Evolutionary conservation across 2,329 filamentous ascomycete genomes (phyloP).

Genomic region (Scytalidium sp.): DNA sequence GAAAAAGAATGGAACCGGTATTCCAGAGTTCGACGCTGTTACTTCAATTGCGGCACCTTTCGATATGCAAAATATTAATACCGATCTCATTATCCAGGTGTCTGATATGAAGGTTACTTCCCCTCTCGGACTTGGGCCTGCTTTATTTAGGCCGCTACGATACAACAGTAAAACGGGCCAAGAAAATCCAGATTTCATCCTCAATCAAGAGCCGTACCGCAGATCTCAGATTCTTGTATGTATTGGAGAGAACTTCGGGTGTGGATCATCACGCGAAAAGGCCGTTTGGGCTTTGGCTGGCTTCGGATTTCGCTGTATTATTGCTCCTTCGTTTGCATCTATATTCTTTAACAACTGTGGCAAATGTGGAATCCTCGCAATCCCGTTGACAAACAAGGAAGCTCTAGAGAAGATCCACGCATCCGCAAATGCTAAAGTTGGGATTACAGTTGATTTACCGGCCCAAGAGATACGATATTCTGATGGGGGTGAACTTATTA

Average conservation of each 20-base stretch:
- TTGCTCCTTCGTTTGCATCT: constrained; percentile 78
- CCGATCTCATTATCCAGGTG: too few species aligned
- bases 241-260: constrained; percentile 89
- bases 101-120: too few species aligned
- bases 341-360: constrained; percentile 99
- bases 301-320: constrained; percentile 88
- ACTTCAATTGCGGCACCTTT: too few species aligned
- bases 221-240: constrained; percentile 80
- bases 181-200: too few species aligned
- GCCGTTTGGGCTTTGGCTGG: constrained; percentile 92
- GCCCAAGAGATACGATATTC: constrained; percentile 77
- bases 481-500: constrained; percentile 63
- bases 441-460: constrained; percentile 83
- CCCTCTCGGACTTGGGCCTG: too few species aligned
- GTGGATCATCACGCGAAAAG: constrained; percentile 85
- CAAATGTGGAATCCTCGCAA: constrained; percentile 96
- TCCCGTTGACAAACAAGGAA: constrained; percentile 64
- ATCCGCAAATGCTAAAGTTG: constrained; percentile 72
- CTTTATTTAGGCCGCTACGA: too few species aligned
- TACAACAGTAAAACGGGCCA: too few species aligned
- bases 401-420: constrained; percentile 66
- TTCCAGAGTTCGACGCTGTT: too few species aligned
- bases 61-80: too few species aligned
- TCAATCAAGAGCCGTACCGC: constrained; percentile 81
- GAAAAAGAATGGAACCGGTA: too few species aligned